A percentile compares a stretch with the other conserved stretches of the same genome.
phyloP scores from a whole-genome alignment of 352 stramenopile species.

The Phytophthora macrochlamydospora region DNA sequence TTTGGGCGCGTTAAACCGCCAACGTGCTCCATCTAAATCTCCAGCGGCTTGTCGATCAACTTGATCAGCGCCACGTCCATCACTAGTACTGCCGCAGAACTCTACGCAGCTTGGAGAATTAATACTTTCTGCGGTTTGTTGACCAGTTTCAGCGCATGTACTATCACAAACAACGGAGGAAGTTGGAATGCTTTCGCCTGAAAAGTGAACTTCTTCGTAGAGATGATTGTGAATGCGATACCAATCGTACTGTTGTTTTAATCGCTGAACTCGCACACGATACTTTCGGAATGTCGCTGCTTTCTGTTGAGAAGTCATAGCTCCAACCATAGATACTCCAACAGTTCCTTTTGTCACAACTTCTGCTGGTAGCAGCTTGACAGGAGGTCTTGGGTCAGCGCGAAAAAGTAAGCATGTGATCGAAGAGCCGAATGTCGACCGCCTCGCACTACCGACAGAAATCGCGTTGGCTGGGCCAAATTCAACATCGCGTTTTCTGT shows the following conservation, averaged over 20 bases:
- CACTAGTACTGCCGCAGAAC: no score
- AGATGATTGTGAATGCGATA: slow-evolving; percentile 7
- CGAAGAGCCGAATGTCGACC: slow-evolving; percentile 15
- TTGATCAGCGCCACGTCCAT: background rate
- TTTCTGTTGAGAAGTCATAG: slow-evolving; percentile 24
- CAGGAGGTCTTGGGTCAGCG: slow-evolving; percentile 8
- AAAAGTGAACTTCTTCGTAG: background rate
- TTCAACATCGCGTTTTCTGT: slow-evolving; percentile 30
- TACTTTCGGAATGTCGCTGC: slow-evolving; percentile 13
- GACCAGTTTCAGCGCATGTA: background rate
- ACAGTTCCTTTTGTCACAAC: slow-evolving; percentile 15
- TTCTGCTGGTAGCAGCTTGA: background rate
- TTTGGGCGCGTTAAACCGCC: slow-evolving; percentile 8
- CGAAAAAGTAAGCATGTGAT: slow-evolving; percentile 29
- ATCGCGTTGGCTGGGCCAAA: slow-evolving; percentile 25
- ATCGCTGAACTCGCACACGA: slow-evolving; percentile 4
- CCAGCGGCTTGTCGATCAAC: background rate
- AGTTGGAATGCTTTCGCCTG: background rate
- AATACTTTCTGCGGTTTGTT: no score
- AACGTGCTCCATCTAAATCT: background rate
- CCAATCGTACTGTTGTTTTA: slow-evolving; percentile 8
- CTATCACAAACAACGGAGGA: background rate
- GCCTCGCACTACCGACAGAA: slow-evolving; percentile 18
- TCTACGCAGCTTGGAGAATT: no score
- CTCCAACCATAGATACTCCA: slow-evolving; percentile 20